Evolutionary conservation across 768 basidiomycete species (phyloP), one percentile per base, ranked within the genome.

Genomic region (Leccinum fibrillosum): DNA sequence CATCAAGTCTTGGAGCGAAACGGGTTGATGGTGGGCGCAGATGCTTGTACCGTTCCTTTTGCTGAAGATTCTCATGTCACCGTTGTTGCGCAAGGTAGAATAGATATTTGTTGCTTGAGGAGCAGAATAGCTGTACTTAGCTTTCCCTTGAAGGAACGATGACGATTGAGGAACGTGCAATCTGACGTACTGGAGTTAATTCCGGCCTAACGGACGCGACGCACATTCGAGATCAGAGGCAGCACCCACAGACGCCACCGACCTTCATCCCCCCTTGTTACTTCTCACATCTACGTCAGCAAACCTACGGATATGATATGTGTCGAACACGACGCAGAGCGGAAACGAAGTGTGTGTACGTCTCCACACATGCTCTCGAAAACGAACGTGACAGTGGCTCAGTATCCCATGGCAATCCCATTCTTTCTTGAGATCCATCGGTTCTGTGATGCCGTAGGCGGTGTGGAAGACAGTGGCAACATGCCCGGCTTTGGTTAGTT

Each of bases 401-500:
- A 91, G 74, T 92, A 94, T 4, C 88, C 91, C 52, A 89, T 85
- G 12, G 91, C 88, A 35, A 92, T 80, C 15, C 92, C 93, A 62
- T 92, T 89, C 79, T 94, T 95, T 67, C 93, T 82, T 15, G 89
- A 91, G 72, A 79, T 10, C 90, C 90, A 62, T 92, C 83, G 0
- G 73, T 66, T 95, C 92, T 15, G 96, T 72, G 60, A 97, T 93
- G 17, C 3, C 0, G 84, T 84, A 0, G 94, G 90, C 3, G 79
- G 74, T 0, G 82, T 96, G 1, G 93, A 96, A 0, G 93, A 95
- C 21, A 97, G 73, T 0, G 94, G 91, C 4, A 93, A 86, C 72
- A 96, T 97, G 7, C 88, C 84, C 1, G 89, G 80, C 60, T 83
- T 86, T 5, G 94, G 93, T 64, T 90, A 94, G 70, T 97, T 97